Evolutionary conservation across 768 basidiomycete genomes (phyloP).

Genomic region (Epithele typhae): DNA sequence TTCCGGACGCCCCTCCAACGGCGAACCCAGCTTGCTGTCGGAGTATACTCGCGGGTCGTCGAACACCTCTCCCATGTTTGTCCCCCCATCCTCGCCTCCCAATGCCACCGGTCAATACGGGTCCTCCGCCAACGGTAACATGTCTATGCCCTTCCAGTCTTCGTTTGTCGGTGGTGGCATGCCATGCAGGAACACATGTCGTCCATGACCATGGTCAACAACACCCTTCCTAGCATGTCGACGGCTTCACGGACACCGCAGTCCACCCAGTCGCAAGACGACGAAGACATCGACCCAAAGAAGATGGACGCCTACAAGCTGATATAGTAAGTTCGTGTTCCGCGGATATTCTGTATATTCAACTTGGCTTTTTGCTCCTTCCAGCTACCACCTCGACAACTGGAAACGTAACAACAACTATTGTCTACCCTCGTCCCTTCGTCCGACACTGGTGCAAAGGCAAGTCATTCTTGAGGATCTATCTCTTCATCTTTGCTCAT

Average conservation of each 20-base stretch:
- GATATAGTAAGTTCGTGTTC: conserved; percentile 51
- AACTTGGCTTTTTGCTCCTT: neutral
- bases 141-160: conserved; percentile 27
- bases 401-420: conserved; percentile 83
- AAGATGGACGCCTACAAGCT: conserved; percentile 78
- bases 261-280: conserved; percentile 24
- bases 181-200: conserved; percentile 48
- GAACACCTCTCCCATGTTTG: conserved; percentile 58
- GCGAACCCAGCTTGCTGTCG: conserved; percentile 52
- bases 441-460: conserved; percentile 87
- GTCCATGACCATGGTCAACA: conserved; percentile 41
- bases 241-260: conserved; percentile 23
- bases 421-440: conserved; percentile 81
- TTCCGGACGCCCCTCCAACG: conserved; percentile 39
- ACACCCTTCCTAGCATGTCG: conserved; percentile 27
- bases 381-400: conserved; percentile 88
- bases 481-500: neutral
- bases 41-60: conserved; percentile 53
- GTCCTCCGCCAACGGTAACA: conserved; percentile 30
- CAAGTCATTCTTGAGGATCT: conserved; percentile 23
- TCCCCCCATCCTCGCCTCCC: conserved; percentile 39
- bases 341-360: neutral
- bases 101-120: conserved; percentile 20
- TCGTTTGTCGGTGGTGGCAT: conserved; percentile 55
- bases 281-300: conserved; percentile 68